Evolutionary conservation across 1,284 basidiomycete genomes (phyloP).

Genomic region (Naganishia cerealis): DNA sequence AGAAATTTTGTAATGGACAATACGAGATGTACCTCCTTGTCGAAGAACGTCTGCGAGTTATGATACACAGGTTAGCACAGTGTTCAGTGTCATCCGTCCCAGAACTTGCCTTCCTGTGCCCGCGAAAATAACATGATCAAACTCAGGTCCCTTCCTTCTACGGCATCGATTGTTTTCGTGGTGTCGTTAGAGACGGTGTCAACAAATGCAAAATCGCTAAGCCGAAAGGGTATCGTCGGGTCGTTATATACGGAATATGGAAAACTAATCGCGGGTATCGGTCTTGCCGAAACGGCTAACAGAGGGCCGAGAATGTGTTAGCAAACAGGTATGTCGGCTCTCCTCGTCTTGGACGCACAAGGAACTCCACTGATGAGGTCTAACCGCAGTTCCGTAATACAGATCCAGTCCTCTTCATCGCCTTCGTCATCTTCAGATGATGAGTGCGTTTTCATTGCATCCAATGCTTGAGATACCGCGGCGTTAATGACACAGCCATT

Average conservation of each 20-base stretch:
- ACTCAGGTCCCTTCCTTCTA: conserved; percentile 20
- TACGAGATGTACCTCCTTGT: neutral
- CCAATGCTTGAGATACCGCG: neutral
- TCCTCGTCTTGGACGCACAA: conserved; percentile 7
- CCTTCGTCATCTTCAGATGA: conserved; percentile 1
- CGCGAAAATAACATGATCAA: conserved; percentile 8
- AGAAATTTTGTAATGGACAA: conserved; percentile 9
- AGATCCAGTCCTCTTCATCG: conserved; percentile 29
- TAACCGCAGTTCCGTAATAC: conserved; percentile 20
- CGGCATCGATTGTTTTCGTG: neutral
- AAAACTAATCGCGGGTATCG: conserved; percentile 26
- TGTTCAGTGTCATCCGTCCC: no score
- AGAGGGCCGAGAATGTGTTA: neutral
- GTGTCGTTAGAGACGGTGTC: neutral
- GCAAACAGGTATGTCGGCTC: neutral
- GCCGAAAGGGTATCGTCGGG: neutral
- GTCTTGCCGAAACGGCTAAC: conserved; percentile 25
- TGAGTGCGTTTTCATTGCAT: neutral
- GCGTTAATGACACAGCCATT: no score
- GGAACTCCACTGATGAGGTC: conserved; percentile 11
- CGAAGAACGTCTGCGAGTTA: neutral
- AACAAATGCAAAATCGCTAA: conserved; percentile 12
- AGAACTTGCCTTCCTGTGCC: neutral
- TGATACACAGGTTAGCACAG: neutral
- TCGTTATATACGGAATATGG: conserved; percentile 1